Base-by-base conservation (phyloP, 2,329 filamentous ascomycete species). In the Akanthomyces lecanii region DNA sequence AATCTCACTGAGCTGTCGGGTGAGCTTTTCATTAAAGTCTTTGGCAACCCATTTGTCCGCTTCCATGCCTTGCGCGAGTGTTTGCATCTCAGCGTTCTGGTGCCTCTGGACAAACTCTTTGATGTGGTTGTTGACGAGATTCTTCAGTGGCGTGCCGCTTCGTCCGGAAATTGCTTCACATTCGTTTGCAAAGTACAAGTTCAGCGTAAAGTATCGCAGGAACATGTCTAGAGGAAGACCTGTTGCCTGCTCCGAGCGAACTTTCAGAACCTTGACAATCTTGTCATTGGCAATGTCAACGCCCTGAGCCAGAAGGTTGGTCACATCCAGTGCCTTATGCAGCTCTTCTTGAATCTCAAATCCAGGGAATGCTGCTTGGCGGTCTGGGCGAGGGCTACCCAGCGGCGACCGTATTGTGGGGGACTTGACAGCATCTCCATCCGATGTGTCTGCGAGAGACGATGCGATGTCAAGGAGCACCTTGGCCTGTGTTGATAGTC, bases 401-500 rank as follows among this genome's bases (percentile, higher is more conserved):
- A 84, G 74, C 0, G 83, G 83, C 4, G 83, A 85, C 66, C 78
- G 77, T 11, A 81, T 63, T 1, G 78, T 76, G 1, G 82, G 81
- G 8, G 82, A 83, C 63, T 76, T 79, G 44, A 81, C 63, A 6
- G 77, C 78, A 14, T 77, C 76, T 1, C 67, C 75, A 66, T 64
- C 67, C 63, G 70, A 70, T 47, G 71, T 70, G 25, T 81, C 77
- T 16, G 83, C 81, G 58, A 90, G 82, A 14, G 86, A 88, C 72
- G 92, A 97, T 0, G 93, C 95, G 23, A 97, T 90, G 74, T 99
- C 95, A 11, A 99, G 81, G n/a, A 99, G 77, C 11, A 98, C 88
- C 74, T 99, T 99, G 62, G 95, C 90, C 73, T 98, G 94, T 0
- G 92, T 93, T 21, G 91, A 92, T 8, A 97, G 79, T 70, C 95